These are phyloP conservation scores for Globisporangium cystogenes DNA, from an alignment of 352 stramenopile genomes.

Conservation along the genomic window DNA sequence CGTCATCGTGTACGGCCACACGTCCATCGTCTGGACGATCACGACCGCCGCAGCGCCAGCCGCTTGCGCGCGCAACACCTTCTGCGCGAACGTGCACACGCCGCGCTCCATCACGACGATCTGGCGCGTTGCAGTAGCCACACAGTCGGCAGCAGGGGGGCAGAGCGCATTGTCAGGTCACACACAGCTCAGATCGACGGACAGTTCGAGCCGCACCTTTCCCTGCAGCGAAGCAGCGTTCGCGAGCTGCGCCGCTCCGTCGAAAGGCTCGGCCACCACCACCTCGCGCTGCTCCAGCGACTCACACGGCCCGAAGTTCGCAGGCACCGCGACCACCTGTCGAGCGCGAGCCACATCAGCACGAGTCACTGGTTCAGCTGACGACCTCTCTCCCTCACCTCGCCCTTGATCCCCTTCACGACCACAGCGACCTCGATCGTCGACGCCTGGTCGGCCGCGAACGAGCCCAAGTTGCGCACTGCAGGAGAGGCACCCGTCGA, in stretches of 20 bases:
- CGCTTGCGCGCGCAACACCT: constrained; percentile 58
- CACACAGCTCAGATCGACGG: too few relatives aligned
- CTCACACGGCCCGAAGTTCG: constrained; percentile 73
- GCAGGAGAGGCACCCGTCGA: neutral
- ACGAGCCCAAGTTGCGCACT: constrained; percentile 59
- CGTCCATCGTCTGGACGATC: constrained; percentile 64
- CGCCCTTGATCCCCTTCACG: constrained; percentile 68
- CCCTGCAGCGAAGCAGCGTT: constrained; percentile 34
- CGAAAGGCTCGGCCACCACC: constrained; percentile 52
- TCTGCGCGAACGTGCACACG: constrained; percentile 67
- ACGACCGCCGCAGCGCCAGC: constrained; percentile 50
- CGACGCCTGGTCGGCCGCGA: constrained; percentile 59
- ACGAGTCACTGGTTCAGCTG: too few relatives aligned
- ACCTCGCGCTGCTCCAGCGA: constrained; percentile 35
- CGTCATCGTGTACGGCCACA: constrained; percentile 85
- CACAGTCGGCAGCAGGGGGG: too few relatives aligned
- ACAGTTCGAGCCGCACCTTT: constrained; percentile 31
- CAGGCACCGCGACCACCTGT: constrained; percentile 63
- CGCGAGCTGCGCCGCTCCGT: constrained; percentile 36
- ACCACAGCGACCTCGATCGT: constrained; percentile 64
- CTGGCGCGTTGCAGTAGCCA: constrained; percentile 15
- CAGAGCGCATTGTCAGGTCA: neutral
- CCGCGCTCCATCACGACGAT: constrained; percentile 72
- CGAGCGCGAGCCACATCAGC: too few relatives aligned
- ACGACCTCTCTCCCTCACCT: too few relatives aligned